Conservation (phyloP, 2,329 filamentous ascomycete species). For the Penicillium frequentans region DNA sequence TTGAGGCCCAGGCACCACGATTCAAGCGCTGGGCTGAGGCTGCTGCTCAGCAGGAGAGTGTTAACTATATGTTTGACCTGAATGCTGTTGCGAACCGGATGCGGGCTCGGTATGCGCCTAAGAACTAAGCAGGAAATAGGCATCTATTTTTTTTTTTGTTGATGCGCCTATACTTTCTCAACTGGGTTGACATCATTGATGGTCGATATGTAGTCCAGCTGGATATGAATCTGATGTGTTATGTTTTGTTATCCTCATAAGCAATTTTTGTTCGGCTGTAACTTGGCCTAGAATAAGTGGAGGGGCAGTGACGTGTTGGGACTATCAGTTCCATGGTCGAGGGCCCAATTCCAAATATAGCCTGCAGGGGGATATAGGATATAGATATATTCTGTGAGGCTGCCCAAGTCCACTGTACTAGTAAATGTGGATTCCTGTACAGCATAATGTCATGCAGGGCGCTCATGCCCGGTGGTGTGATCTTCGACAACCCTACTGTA, state of each 20-base stretch:
- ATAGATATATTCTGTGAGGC: not conserved
- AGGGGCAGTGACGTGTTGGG: constrained; percentile 19
- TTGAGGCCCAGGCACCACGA: constrained; percentile 59
- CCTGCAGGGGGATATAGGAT: not conserved
- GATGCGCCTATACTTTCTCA: not conserved
- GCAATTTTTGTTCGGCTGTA: not conserved
- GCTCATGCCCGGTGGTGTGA: constrained; percentile 8
- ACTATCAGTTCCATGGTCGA: constrained; percentile 17
- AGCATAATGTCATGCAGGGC: constrained; percentile 13
- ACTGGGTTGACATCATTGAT: not conserved
- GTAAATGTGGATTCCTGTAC: constrained; percentile 2
- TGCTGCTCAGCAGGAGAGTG: constrained; percentile 63
- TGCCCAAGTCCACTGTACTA: not conserved
- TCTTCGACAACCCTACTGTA: constrained; percentile 4
- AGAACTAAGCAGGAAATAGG: constrained; percentile 10
- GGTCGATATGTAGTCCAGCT: not conserved
- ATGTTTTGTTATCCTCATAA: not conserved
- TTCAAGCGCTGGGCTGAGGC: constrained; percentile 68
- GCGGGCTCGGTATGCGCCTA: constrained; percentile 43
- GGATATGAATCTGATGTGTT: not conserved
- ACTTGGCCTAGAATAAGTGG: not conserved
- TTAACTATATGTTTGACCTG: constrained; percentile 64
- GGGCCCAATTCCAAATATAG: constrained; percentile 16
- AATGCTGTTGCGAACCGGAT: constrained; percentile 44
- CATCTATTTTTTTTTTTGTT: not conserved